These are phyloP conservation scores for Aspergillus quadricinctus DNA, from an alignment of 2,329 filamentous ascomycete genomes.

Conservation along the genomic window DNA sequence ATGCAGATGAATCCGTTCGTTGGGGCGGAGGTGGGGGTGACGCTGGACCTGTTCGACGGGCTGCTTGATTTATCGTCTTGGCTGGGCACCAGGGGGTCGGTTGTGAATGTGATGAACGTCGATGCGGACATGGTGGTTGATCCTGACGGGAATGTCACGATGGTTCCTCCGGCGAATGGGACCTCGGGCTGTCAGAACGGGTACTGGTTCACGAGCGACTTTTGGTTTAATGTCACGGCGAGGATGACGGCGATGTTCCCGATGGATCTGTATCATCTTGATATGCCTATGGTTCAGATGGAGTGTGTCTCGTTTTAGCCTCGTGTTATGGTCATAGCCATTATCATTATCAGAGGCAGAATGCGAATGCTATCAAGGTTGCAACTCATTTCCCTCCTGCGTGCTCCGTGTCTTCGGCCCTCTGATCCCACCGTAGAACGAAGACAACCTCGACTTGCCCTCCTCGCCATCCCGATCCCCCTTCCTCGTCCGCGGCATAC, in stretches of 20 bases:
- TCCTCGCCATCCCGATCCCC: too few species aligned
- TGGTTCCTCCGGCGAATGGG: neutral
- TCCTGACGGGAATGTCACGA: neutral
- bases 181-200: neutral
- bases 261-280: neutral
- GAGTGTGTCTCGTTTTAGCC: neutral
- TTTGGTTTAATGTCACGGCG: neutral
- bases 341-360: neutral
- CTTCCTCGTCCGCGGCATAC: too few species aligned
- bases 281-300: neutral
- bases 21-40: neutral
- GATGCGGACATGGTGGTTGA: neutral
- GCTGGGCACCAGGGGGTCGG: neutral
- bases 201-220: neutral
- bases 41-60: neutral
- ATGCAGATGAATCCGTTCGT: neutral
- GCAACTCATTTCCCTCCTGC: too few species aligned
- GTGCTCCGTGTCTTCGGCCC: too few species aligned
- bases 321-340: too few species aligned
- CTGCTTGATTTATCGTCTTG: neutral
- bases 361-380: neutral
- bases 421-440: too few species aligned
- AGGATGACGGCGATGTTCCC: neutral
- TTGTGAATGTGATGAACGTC: neutral
- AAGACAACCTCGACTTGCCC: too few species aligned